Evolutionary conservation across 202 grass and related monocot genomes (phyloP).

Genomic region (Saccharum hybrid): DNA sequence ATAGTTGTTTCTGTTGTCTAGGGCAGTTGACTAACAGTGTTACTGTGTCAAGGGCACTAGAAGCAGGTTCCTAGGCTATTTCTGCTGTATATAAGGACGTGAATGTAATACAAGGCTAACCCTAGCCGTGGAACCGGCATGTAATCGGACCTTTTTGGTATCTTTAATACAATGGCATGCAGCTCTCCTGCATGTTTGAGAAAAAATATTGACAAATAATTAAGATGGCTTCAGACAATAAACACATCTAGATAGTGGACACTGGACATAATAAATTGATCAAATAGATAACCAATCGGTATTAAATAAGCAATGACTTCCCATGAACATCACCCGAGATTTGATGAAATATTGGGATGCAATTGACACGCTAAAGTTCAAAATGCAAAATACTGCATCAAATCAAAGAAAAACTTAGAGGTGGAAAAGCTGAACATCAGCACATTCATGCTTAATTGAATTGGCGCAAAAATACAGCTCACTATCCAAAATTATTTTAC

Average conservation of each 20-base stretch:
- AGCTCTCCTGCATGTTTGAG: too few relatives aligned
- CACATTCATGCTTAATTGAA: neutral
- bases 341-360: constrained; percentile 1
- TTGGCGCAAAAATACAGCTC: constrained; percentile 18
- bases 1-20: too few relatives aligned
- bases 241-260: constrained; percentile 10
- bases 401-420: constrained; percentile 25
- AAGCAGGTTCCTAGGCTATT: too few relatives aligned
- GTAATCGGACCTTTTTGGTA: too few relatives aligned
- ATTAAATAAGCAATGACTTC: neutral
- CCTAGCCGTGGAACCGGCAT: too few relatives aligned
- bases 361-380: neutral
- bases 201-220: neutral
- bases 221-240: constrained; percentile 35
- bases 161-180: too few relatives aligned
- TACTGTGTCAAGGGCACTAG: too few relatives aligned
- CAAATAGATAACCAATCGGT: neutral
- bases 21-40: too few relatives aligned
- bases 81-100: too few relatives aligned
- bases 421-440: constrained; percentile 18
- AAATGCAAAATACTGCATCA: constrained; percentile 26
- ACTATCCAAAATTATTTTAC: constrained; percentile 44
- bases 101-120: too few relatives aligned
- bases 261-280: neutral
- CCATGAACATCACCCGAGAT: neutral